Evolutionary conservation across 768 basidiomycete genomes (phyloP).

Genomic region (Mycena venus): DNA sequence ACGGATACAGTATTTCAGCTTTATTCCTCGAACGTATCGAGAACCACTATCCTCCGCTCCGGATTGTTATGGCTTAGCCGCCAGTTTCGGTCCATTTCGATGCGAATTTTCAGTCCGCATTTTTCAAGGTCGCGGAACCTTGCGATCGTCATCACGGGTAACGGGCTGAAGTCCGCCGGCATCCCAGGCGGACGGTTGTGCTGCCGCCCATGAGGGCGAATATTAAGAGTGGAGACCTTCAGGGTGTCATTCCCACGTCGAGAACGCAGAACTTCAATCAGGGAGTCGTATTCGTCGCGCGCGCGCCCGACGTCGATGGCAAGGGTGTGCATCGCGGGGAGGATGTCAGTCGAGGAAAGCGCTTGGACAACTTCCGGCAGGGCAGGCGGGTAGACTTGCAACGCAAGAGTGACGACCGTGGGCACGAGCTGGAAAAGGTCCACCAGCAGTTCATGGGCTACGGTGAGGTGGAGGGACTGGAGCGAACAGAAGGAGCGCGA

Average conservation of each 20-base stretch:
- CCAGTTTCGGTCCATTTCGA: too few species aligned
- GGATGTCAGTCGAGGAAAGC: not conserved
- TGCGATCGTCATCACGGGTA: not conserved
- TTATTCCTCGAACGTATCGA: too few species aligned
- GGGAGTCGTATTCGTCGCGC: not conserved
- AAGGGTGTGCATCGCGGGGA: not conserved
- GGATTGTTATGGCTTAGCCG: too few species aligned
- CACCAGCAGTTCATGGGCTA: not conserved
- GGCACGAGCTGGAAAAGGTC: not conserved
- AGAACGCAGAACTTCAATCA: not conserved
- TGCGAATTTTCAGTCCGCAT: not conserved
- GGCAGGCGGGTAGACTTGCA: not conserved
- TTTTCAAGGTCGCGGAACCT: not conserved
- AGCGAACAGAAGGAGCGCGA: not conserved
- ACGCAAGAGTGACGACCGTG: not conserved
- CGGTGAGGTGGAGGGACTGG: not conserved
- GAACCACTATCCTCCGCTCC: too few species aligned
- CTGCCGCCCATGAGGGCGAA: not conserved
- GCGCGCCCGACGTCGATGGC: not conserved
- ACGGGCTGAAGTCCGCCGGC: not conserved
- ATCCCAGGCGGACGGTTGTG: too few species aligned
- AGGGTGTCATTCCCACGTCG: not conserved
- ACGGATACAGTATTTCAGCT: too few species aligned
- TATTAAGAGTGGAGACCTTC: not conserved
- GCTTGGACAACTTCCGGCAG: not conserved